phyloP scores from a whole-genome alignment of 148 eudicot species.

The Simmondsia chinensis region DNA sequence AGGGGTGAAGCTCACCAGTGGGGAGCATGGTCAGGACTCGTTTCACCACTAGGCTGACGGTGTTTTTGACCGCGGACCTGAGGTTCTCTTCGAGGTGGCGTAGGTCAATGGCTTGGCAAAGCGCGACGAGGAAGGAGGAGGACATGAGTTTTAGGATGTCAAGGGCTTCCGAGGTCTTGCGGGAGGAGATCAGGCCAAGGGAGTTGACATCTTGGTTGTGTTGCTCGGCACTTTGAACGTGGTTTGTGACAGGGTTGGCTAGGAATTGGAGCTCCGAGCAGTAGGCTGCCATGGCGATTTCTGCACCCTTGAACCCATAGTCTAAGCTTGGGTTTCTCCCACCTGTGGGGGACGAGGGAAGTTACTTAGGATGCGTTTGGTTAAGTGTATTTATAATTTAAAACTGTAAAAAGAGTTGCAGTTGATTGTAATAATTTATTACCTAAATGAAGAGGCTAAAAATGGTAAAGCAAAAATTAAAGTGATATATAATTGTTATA shows the following conservation, averaged over 20 bases:
- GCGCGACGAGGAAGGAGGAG: conserved; percentile 51
- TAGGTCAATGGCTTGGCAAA: conserved; percentile 76
- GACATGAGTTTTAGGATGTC: conserved; percentile 83
- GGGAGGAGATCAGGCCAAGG: conserved; percentile 65
- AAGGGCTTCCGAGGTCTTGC: conserved; percentile 70
- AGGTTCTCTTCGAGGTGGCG: conserved; percentile 77
- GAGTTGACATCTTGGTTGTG: conserved; percentile 96
- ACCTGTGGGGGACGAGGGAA: no score
- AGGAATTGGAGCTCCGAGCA: conserved; percentile 80
- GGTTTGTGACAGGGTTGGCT: conserved; percentile 82
- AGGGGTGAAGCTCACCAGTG: conserved; percentile 77
- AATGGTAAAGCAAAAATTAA: no score
- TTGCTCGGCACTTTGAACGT: conserved; percentile 88
- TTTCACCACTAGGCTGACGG: conserved; percentile 58
- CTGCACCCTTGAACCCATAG: conserved; percentile 84
- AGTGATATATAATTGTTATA: no score
- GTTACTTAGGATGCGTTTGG: no score
- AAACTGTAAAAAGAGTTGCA: no score
- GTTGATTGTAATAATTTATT: no score
- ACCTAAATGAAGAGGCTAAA: no score
- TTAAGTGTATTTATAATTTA: no score
- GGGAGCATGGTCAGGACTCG: conserved; percentile 43
- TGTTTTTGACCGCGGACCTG: conserved; percentile 45
- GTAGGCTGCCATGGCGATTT: conserved; percentile 88
- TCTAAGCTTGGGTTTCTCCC: conserved; percentile 87